A percentile compares a stretch with the other conserved stretches of the same genome.
Evolutionary conservation across 164 flowering plant genomes (phyloP).

Genomic region (Santalum album): DNA sequence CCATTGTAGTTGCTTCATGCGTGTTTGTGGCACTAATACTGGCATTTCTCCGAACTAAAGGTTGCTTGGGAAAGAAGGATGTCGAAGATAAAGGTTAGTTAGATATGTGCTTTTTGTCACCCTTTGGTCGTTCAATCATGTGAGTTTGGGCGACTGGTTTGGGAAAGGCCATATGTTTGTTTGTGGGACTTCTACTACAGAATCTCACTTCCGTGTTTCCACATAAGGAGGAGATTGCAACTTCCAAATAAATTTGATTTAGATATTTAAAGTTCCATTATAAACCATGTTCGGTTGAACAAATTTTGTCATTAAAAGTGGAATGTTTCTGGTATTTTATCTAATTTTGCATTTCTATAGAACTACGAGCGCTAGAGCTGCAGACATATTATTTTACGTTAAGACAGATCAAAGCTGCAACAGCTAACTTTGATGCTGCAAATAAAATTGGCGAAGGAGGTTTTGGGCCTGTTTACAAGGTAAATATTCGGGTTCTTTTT

Average conservation of each 20-base stretch:
- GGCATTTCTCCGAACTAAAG: slow-evolving; percentile 31
- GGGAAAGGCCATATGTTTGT: too few species aligned
- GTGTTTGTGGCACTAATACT: slow-evolving; percentile 26
- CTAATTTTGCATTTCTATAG: slow-evolving; percentile 18
- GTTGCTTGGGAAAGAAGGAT: slow-evolving; percentile 48
- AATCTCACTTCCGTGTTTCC: too few species aligned
- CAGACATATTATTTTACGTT: slow-evolving; percentile 60
- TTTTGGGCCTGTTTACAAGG: slow-evolving; percentile 83
- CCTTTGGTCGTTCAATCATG: too few species aligned
- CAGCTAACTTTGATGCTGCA: slow-evolving; percentile 56
- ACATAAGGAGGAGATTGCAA: too few species aligned
- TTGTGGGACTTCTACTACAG: too few species aligned
- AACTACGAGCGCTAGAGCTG: slow-evolving; percentile 50
- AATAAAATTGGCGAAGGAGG: slow-evolving; percentile 91
- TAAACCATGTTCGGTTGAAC: too few species aligned
- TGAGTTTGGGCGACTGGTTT: too few species aligned
- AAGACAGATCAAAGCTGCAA: slow-evolving; percentile 68
- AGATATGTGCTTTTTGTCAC: background rate
- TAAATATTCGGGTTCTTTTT: slow-evolving; percentile 9
- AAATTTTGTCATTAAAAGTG: too few species aligned
- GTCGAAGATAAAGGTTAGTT: slow-evolving; percentile 34
- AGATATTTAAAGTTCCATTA: too few species aligned
- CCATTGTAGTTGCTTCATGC: slow-evolving; percentile 46
- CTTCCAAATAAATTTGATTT: too few species aligned
- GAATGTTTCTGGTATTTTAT: too few species aligned